These are phyloP conservation scores for Wickerhamiella qilinensis DNA, from an alignment of 805 yeast species.

Conservation along the genomic window DNA sequence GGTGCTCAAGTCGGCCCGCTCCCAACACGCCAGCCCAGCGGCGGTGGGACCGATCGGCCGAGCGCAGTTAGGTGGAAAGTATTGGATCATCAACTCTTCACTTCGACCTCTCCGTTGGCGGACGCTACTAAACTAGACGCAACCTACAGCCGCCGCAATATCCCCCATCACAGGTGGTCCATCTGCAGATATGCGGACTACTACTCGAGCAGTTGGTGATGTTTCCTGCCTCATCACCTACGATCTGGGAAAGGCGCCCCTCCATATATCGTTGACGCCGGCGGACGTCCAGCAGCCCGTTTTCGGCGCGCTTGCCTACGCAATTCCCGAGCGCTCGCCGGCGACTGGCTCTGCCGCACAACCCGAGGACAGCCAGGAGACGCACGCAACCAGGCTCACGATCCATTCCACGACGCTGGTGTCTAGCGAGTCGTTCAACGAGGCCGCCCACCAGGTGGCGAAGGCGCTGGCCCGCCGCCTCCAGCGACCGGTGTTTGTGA, in stretches of 20 bases:
- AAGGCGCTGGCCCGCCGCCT: conserved; percentile 8
- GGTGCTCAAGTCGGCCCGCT: no score
- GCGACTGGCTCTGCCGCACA: no score
- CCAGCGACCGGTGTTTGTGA: conserved; percentile 13
- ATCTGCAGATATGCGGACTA: background rate
- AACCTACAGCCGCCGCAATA: no score
- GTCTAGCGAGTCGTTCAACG: conserved; percentile 7
- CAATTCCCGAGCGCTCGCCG: conserved; percentile 7
- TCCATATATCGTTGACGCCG: conserved; percentile 8
- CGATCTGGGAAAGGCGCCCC: conserved; percentile 6
- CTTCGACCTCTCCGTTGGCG: no score
- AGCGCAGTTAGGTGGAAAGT: no score
- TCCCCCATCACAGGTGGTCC: no score
- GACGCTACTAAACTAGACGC: no score
- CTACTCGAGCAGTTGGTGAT: background rate
- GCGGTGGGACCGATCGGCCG: no score
- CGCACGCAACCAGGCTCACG: no score
- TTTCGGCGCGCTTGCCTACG: conserved; percentile 15
- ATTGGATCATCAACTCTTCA: no score
- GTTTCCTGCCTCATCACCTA: conserved; percentile 1
- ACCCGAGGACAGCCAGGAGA: no score
- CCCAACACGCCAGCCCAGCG: no score
- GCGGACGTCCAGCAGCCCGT: background rate
- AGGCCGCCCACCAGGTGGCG: conserved; percentile 10
- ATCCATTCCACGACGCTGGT: conserved; percentile 5